Percentiles rank a stretch among this genome's conserved stretches.
Evolutionary conservation across 352 stramenopile species (phyloP).

Genomic region (Globisporangium canariense): DNA sequence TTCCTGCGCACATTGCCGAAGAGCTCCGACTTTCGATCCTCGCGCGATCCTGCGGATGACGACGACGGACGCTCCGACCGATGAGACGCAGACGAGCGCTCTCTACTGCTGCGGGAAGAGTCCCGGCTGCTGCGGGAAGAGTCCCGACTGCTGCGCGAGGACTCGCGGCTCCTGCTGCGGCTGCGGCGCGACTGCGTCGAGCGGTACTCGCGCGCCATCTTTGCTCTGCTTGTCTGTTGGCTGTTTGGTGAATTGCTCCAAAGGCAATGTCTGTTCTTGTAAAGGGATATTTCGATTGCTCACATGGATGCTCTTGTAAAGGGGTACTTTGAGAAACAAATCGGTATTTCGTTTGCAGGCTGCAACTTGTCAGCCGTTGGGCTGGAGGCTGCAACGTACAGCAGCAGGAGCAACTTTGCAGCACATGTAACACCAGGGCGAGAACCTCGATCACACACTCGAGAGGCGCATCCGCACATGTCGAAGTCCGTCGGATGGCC

Average conservation of each 20-base stretch:
- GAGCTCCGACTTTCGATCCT: conserved; percentile 20
- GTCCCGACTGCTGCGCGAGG: conserved; percentile 15
- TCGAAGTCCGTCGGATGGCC: neutral
- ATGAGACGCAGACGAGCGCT: neutral
- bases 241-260: neutral
- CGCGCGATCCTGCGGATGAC: conserved; percentile 3
- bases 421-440: neutral
- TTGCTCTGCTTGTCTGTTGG: neutral
- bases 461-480: neutral
- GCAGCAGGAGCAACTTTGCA: too few relatives aligned
- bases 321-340: too few relatives aligned
- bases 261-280: too few relatives aligned
- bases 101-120: conserved; percentile 7
- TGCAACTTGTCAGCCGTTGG: too few relatives aligned
- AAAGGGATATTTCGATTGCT: too few relatives aligned
- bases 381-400: too few relatives aligned
- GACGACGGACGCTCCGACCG: conserved; percentile 4
- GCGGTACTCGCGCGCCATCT: conserved; percentile 22
- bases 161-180: conserved; percentile 21
- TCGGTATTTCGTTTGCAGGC: too few relatives aligned
- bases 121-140: conserved; percentile 11
- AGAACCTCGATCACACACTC: neutral
- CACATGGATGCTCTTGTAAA: too few relatives aligned
- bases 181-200: conserved; percentile 16
- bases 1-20: conserved; percentile 23